Percentiles rank a stretch among this genome's conserved stretches.
Evolutionary conservation across 2,329 filamentous ascomycete genomes (phyloP).

Genomic region (Xylariomycetidae sp.): DNA sequence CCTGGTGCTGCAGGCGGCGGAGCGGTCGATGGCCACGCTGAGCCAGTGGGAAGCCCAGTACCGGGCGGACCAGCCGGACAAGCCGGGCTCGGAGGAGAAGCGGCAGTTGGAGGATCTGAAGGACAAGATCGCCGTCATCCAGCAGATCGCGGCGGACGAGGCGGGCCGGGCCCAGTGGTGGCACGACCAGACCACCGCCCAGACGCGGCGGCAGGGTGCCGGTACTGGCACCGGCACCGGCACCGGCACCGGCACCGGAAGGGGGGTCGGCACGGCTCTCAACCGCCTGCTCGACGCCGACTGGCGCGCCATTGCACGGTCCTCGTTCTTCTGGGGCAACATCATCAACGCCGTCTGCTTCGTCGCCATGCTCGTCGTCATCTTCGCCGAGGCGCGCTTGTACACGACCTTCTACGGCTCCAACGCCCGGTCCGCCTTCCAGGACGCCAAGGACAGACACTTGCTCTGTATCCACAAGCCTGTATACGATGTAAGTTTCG

Average conservation of each 20-base stretch:
- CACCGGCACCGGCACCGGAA: not conserved
- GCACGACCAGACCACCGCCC: not conserved
- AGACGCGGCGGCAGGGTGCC: not conserved
- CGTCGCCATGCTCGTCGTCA: slow-evolving; percentile 5
- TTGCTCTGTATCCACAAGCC: not conserved
- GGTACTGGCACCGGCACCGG: not conserved
- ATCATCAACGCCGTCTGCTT: slow-evolving; percentile 2
- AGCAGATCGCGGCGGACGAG: not conserved
- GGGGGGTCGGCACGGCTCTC: not conserved
- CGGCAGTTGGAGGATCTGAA: not conserved
- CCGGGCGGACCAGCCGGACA: not conserved
- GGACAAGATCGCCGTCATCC: not conserved
- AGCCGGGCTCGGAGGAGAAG: slow-evolving; percentile 1
- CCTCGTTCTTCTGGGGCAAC: not conserved
- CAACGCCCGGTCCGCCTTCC: not conserved
- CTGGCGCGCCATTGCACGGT: not conserved
- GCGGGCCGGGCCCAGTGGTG: not conserved
- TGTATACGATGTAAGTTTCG: not conserved
- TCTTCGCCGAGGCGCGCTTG: slow-evolving; percentile 12
- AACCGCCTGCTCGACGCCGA: not conserved
- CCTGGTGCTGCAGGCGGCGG: not conserved
- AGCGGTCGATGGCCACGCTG: not conserved
- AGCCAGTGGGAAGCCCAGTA: not conserved
- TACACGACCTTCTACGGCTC: not conserved
- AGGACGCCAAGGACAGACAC: not conserved